Conservation (phyloP, 1,284 basidiomycete genomes). For the Cystobasidium slooffiae region DNA sequence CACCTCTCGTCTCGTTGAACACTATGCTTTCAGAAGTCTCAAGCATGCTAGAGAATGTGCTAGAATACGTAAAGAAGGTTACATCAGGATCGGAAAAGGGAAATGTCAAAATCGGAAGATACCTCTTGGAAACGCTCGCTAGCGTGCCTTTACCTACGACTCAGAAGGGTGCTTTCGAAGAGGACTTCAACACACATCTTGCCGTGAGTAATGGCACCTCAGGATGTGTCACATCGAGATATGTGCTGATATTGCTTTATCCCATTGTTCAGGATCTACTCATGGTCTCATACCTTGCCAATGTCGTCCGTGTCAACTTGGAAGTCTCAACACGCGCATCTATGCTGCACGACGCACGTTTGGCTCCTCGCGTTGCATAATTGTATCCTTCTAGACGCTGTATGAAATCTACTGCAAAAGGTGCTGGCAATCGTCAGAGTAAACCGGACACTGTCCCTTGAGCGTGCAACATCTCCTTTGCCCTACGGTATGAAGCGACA, state of each 20-base stretch:
- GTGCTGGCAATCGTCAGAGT: slow-evolving; percentile 15
- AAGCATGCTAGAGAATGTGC: slow-evolving; percentile 73
- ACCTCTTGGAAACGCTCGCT: slow-evolving; percentile 88
- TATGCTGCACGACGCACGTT: slow-evolving; percentile 38
- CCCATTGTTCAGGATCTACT: slow-evolving; percentile 50
- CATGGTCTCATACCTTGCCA: slow-evolving; percentile 87
- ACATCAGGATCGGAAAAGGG: slow-evolving; percentile 76
- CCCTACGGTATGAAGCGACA: background rate
- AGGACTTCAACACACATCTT: slow-evolving; percentile 70
- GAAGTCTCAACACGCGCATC: slow-evolving; percentile 37
- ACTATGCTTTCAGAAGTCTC: slow-evolving; percentile 54
- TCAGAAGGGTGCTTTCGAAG: slow-evolving; percentile 67
- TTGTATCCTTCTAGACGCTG: background rate
- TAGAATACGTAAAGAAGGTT: slow-evolving; percentile 83
- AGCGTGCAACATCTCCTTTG: background rate
- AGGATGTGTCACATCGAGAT: background rate
- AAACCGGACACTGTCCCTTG: background rate
- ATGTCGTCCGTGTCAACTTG: slow-evolving; percentile 66
- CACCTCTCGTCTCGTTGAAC: slow-evolving; percentile 56
- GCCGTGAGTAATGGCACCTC: slow-evolving; percentile 56
- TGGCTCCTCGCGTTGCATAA: slow-evolving; percentile 35
- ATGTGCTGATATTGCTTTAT: slow-evolving; percentile 1
- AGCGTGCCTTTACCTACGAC: slow-evolving; percentile 53
- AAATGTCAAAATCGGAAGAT: slow-evolving; percentile 85
- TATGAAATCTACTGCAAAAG: slow-evolving; percentile 5